phyloP scores from a whole-genome alignment of 2,329 filamentous ascomycete species.

The Cladosporium sp. region DNA sequence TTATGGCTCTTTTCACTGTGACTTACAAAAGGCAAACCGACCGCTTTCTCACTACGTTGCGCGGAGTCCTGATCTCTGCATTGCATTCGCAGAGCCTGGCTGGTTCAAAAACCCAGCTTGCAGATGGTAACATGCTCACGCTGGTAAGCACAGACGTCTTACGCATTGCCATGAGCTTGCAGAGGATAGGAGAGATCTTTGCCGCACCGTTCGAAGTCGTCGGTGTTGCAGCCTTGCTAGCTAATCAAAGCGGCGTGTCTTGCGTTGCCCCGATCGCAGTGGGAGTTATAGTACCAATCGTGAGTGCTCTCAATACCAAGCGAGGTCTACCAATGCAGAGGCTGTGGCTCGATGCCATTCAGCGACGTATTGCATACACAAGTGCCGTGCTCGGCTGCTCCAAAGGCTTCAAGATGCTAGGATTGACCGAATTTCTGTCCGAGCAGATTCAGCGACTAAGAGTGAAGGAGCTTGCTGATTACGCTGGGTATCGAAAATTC shows the following conservation, averaged over 20 bases:
- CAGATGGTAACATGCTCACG: neutral
- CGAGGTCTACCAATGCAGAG: conserved; percentile 26
- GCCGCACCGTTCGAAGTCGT: conserved; percentile 29
- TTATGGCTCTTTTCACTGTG: neutral
- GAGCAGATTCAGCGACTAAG: conserved; percentile 26
- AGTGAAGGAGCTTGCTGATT: neutral
- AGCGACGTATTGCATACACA: conserved; percentile 25
- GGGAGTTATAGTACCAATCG: neutral
- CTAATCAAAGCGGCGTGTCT: conserved; percentile 25
- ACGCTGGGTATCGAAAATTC: neutral
- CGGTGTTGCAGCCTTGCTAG: conserved; percentile 24
- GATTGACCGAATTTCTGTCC: conserved; percentile 25
- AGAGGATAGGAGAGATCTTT: conserved; percentile 24
- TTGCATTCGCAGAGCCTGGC: neutral
- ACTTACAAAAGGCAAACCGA: neutral
- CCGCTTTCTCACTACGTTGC: neutral
- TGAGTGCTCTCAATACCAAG: conserved; percentile 20
- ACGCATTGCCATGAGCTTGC: conserved; percentile 22
- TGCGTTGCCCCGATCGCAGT: conserved; percentile 26
- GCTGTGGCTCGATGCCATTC: conserved; percentile 24
- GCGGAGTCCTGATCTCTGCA: neutral
- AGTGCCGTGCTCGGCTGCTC: conserved; percentile 26
- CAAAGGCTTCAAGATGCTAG: conserved; percentile 29
- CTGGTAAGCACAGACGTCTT: conserved; percentile 25
- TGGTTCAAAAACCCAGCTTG: neutral